phyloP scores from a whole-genome alignment of 2,329 filamentous ascomycete genomes.

The Aspergillus pseudoglaucus region DNA sequence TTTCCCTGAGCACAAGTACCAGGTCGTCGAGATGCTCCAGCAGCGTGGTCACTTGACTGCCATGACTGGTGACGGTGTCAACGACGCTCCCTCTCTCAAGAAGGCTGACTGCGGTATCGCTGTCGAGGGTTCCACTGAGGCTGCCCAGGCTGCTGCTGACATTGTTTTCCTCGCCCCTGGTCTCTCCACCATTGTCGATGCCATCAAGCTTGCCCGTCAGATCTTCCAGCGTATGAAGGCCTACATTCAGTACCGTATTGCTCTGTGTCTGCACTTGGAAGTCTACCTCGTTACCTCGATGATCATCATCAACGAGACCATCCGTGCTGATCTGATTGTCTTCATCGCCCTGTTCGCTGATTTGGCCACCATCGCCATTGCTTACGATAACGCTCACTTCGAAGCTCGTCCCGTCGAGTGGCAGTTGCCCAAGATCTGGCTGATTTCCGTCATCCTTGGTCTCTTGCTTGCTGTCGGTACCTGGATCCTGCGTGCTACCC shows the following conservation, averaged over 20 bases:
- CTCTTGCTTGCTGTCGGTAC: conserved; percentile 61
- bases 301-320: conserved; percentile 73
- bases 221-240: conserved; percentile 76
- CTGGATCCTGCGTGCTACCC: conserved; percentile 65
- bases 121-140: conserved; percentile 65
- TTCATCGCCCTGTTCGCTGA: conserved; percentile 75
- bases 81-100: conserved; percentile 67
- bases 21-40: conserved; percentile 69
- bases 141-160: conserved; percentile 65
- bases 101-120: conserved; percentile 70
- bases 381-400: conserved; percentile 73
- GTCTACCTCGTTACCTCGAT: conserved; percentile 72
- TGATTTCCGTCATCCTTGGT: conserved; percentile 57
- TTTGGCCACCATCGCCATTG: conserved; percentile 70
- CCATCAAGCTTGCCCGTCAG: conserved; percentile 67
- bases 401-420: conserved; percentile 70
- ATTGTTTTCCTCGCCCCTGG: conserved; percentile 69
- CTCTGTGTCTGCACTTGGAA: conserved; percentile 66
- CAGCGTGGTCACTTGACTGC: conserved; percentile 66
- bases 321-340: conserved; percentile 66
- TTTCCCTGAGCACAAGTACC: conserved; percentile 70
- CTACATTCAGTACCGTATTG: conserved; percentile 71
- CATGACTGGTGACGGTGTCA: conserved; percentile 72
- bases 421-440: conserved; percentile 77
- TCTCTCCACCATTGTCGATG: conserved; percentile 64